Evolutionary conservation across 352 stramenopile genomes (phyloP).

Genomic region (Pythium dissotocum): DNA sequence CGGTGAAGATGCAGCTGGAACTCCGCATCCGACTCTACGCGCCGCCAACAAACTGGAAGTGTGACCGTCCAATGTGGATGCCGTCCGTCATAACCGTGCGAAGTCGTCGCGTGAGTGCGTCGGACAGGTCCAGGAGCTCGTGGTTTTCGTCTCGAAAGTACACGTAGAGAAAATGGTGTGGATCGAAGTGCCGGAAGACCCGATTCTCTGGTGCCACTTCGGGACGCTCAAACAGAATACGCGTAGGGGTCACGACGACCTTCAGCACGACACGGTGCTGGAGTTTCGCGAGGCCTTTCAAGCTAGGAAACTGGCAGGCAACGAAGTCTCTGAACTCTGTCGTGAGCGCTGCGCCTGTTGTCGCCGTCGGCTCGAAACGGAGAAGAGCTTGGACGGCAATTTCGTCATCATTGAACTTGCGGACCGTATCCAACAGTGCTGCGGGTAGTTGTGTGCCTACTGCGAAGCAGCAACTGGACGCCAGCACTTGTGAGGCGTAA

Average conservation of each 20-base stretch:
- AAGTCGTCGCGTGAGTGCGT: slow-evolving; percentile 26
- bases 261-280: slow-evolving; percentile 48
- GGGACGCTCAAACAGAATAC: slow-evolving; percentile 62
- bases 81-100: slow-evolving; percentile 24
- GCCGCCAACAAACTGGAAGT: slow-evolving; percentile 67
- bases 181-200: slow-evolving; percentile 66
- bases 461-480: slow-evolving; percentile 17
- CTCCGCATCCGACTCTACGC: slow-evolving; percentile 80
- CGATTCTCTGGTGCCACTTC: slow-evolving; percentile 58
- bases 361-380: slow-evolving; percentile 15
- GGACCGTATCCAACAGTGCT: slow-evolving; percentile 17
- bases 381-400: slow-evolving; percentile 20
- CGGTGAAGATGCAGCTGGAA: slow-evolving; percentile 69
- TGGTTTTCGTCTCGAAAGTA: slow-evolving; percentile 84
- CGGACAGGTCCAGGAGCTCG: slow-evolving; percentile 61
- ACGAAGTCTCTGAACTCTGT: slow-evolving; percentile 24
- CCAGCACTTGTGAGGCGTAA: not conserved
- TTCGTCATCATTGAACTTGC: slow-evolving; percentile 13
- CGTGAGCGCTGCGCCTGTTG: slow-evolving; percentile 5
- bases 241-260: slow-evolving; percentile 62
- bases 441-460: slow-evolving; percentile 14
- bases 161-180: slow-evolving; percentile 80
- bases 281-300: slow-evolving; percentile 22
- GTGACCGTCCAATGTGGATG: slow-evolving; percentile 21
- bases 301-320: not conserved